These are phyloP conservation scores for Globisporangium barbulae DNA, from an alignment of 352 stramenopile genomes.

Conservation along the genomic window DNA sequence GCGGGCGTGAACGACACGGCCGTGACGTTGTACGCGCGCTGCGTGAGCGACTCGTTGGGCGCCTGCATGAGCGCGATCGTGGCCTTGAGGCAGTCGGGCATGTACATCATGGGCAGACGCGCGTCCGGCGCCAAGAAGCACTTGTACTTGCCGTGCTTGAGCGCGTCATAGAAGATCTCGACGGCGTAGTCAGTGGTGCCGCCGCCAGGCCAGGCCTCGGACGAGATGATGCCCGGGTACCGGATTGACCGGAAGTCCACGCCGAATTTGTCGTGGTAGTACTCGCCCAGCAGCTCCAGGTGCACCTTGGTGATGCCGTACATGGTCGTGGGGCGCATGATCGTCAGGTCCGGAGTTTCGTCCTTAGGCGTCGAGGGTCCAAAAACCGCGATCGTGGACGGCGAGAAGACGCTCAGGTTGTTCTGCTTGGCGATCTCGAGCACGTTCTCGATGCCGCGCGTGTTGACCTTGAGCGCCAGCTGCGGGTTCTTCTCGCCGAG, in stretches of 20 bases:
- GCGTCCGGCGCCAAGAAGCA: slow-evolving; percentile 83
- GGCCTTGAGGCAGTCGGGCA: slow-evolving; percentile 89
- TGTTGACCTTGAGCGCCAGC: slow-evolving; percentile 88
- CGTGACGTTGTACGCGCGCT: slow-evolving; percentile 91
- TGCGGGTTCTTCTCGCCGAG: slow-evolving; percentile 90
- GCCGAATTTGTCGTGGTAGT: slow-evolving; percentile 91
- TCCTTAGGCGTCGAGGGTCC: slow-evolving; percentile 84
- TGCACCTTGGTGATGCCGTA: slow-evolving; percentile 93
- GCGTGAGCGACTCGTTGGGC: slow-evolving; percentile 57
- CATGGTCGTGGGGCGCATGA: slow-evolving; percentile 92
- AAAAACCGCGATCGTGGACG: slow-evolving; percentile 91
- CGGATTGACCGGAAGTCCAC: slow-evolving; percentile 91
- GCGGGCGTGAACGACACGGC: slow-evolving; percentile 88
- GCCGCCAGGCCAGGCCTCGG: slow-evolving; percentile 77
- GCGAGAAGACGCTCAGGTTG: slow-evolving; percentile 85
- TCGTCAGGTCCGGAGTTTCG: slow-evolving; percentile 82
- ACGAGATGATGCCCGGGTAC: slow-evolving; percentile 91
- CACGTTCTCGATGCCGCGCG: slow-evolving; percentile 87
- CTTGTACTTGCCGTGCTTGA: slow-evolving; percentile 86
- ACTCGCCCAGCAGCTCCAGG: slow-evolving; percentile 88
- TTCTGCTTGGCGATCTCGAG: slow-evolving; percentile 88
- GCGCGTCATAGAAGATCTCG: slow-evolving; percentile 92
- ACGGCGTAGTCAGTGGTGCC: slow-evolving; percentile 91
- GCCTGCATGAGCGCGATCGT: slow-evolving; percentile 83
- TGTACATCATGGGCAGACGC: slow-evolving; percentile 94